Percentiles rank a stretch among this genome's conserved stretches.
Conservation (phyloP, 257 asterid species). For the Rauvolfia tetraphylla region DNA sequence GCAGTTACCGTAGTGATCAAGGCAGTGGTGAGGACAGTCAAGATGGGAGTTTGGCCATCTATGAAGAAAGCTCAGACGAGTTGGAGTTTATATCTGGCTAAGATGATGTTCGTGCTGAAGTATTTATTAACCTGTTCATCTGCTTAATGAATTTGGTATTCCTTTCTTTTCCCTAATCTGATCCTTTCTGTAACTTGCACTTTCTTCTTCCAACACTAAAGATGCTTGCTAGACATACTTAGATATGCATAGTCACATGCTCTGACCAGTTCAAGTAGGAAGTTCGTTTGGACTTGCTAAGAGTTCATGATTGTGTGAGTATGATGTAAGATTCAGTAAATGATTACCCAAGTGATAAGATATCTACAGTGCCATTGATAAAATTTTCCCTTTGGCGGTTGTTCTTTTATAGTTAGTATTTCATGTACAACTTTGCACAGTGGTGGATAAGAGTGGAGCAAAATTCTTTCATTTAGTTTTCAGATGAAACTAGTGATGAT, state of each 20-base stretch:
- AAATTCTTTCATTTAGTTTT: background rate
- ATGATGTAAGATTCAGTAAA: background rate
- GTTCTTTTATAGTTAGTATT: background rate
- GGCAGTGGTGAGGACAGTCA: conserved; percentile 55
- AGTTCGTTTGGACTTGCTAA: background rate
- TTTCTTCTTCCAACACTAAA: background rate
- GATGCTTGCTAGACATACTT: background rate
- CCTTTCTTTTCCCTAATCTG: background rate
- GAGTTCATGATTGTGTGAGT: background rate
- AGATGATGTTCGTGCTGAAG: background rate
- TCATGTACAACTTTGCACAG: background rate
- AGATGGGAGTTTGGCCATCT: conserved; percentile 24
- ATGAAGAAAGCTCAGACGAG: conserved; percentile 57
- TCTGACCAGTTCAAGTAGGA: background rate
- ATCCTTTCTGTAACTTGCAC: background rate
- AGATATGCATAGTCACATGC: background rate
- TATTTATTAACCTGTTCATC: background rate
- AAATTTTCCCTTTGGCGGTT: background rate
- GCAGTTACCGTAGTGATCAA: conserved; percentile 52
- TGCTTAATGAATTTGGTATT: conserved; percentile 5
- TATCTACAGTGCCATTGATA: background rate
- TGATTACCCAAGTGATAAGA: background rate
- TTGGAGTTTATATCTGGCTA: conserved; percentile 33
- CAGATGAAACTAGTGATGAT: background rate
- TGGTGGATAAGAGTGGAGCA: background rate